Evolutionary conservation across 345 rosid genomes (phyloP), one percentile per base, ranked within the genome.

Genomic region (Punica granatum): DNA sequence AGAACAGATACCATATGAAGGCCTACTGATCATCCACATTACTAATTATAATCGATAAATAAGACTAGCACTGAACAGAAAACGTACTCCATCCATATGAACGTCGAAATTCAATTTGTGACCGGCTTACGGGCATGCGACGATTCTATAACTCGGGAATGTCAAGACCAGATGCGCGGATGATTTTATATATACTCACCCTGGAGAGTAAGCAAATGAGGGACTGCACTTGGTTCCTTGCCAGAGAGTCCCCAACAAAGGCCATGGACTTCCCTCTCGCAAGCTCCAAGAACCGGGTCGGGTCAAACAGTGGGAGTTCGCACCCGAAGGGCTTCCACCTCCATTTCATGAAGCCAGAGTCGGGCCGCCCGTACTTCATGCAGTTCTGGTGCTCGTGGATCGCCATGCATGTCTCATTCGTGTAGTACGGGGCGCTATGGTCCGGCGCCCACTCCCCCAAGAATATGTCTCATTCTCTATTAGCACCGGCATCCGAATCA

Each of bases 221-320:
- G 26, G 86, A 83, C 25, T 83, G 74, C 82, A 83, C 76, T 60
- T 83, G 86, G 79, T 80, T 83, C 65, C 80, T 74, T 62, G 76
- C 86, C 1, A 83, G 74, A 1, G 86, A 82, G 62, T 82, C 86
- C 35, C 86, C 84, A n/a, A 82, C 75, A 63, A 82, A 82, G 10
- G 84, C 84, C 71, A 80, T 63, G 0, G 78, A 70, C 30, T 82
- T 82, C 43, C 86, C 86, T 7, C 78, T 69, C 6, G 63, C 82
- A 11, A 69, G 42, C 77, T 75, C 73, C 34, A 78, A 41, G 77
- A 82, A 80, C 66, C 67, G 73, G 9, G 18, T 59, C 5, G 86
- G 72, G 25, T 71, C 64, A 48, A 82, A 79, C 39, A 32, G 18
- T 2, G 80, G 83, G 7, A 79, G 69, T 36, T 79, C 75, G 30